Evolutionary conservation across 768 basidiomycete species (phyloP), one percentile per base, ranked within the genome.

Genomic region (Lentinula boryana): DNA sequence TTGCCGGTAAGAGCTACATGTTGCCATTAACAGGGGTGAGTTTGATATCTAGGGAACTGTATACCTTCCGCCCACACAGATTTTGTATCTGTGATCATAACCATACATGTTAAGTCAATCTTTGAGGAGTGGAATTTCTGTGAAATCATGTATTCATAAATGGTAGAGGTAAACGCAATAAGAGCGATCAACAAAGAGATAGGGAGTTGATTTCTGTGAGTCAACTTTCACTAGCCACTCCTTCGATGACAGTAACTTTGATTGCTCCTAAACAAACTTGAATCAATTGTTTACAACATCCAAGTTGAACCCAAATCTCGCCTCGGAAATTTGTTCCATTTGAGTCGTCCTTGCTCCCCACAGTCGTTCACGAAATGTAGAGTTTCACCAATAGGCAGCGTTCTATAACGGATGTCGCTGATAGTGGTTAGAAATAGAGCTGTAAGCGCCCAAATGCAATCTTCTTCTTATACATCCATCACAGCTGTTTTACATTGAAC

Each of bases 141-240:
- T 6, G 16, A 70, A 4, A 52, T 23, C 13, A 9, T 43, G 54
- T 8, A 10, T 31, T 46, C 35, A 35, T 21, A 10, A 18, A 38
- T 36, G 53, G 35, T 46, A 41, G 64, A 18, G 16, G 16, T 15
- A 27, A 56, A 44, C 23, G n/a, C 38, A 38, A 54, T 40, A 51
- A 15, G 18, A 56, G 46, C n/a, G 50, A 84, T 86, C 66, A 69
- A 91, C 90, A 67, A 91, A 74, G 64, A 92, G 80, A 72, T 91
- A 91, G 36, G 89, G 85, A 1, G 77, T 83, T 1, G 88, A 85
- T 15, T 75, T 80, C 49, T 75, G 75, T 40, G 76, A 74, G 67
- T 91, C 85, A 55, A 80, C 74, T 69, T 87, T 90, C 35, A 82
- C 83, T 12, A 91, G 76, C 90, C 90, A 92, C 70, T 91, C 88